A percentile compares a stretch with the other conserved stretches of the same genome.
Conservation (phyloP, 345 rosid species). For the Rhodamnia argentea region DNA sequence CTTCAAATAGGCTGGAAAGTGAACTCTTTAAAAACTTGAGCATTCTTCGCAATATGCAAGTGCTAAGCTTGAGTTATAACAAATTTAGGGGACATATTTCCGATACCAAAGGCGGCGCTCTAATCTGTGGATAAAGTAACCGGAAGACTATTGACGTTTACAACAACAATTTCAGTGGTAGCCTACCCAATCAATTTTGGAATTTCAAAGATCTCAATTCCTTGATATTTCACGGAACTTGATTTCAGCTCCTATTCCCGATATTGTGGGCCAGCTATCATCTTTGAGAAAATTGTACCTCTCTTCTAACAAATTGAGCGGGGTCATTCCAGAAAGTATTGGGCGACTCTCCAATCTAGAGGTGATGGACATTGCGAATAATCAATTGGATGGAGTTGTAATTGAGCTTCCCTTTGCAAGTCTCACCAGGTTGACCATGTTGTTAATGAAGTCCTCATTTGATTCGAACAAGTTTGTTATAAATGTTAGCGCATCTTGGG, state of each 20-base stretch:
- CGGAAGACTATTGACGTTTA: background rate
- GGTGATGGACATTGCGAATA: background rate
- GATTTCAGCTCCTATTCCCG: background rate
- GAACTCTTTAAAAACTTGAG: background rate
- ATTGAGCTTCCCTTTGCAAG: background rate
- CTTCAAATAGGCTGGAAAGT: fast-evolving
- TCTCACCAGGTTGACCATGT: background rate
- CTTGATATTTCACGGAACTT: background rate
- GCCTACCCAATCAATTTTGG: background rate
- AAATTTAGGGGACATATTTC: background rate
- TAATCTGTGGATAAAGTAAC: background rate
- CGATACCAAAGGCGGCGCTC: fast-evolving
- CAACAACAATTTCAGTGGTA: background rate
- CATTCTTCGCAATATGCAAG: background rate
- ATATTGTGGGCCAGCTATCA: background rate
- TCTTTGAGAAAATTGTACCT: background rate
- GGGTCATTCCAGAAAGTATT: background rate
- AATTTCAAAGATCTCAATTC: background rate
- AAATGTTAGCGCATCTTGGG: background rate
- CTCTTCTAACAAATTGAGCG: background rate
- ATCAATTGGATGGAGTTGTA: background rate
- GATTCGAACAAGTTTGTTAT: fast-evolving
- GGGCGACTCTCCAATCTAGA: background rate
- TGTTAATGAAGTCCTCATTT: background rate
- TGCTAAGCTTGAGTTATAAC: fast-evolving